Percentiles rank a stretch among this genome's conserved stretches.
Conservation (phyloP, 1,284 basidiomycete genomes). For the Cerioporus squamosus region DNA sequence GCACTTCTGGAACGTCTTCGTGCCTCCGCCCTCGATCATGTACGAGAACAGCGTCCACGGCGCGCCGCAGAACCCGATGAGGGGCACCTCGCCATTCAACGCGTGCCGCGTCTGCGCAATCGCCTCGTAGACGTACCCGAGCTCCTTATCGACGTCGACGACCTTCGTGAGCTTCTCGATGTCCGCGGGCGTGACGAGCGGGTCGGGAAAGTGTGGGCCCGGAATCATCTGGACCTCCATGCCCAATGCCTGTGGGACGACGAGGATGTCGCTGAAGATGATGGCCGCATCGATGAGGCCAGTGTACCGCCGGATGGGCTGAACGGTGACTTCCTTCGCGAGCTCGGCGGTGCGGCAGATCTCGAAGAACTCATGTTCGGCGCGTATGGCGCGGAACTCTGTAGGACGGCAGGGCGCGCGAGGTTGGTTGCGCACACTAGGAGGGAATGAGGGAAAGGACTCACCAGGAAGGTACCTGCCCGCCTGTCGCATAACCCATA, state of each 20-base stretch:
- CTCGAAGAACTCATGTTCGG: slow-evolving; percentile 90
- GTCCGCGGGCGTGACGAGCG: slow-evolving; percentile 80
- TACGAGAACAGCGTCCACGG: slow-evolving; percentile 98
- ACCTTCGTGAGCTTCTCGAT: slow-evolving; percentile 59
- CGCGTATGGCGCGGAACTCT: slow-evolving; percentile 89
- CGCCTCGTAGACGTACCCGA: slow-evolving; percentile 91
- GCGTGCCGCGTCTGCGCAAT: slow-evolving; percentile 82
- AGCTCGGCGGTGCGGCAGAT: slow-evolving; percentile 88
- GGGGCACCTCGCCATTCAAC: slow-evolving; percentile 84
- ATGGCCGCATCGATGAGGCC: slow-evolving; percentile 91
- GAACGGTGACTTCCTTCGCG: slow-evolving; percentile 86
- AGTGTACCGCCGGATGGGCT: slow-evolving; percentile 87
- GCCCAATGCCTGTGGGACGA: slow-evolving; percentile 94
- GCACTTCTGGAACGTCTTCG: slow-evolving; percentile 85
- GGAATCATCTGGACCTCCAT: slow-evolving; percentile 95
- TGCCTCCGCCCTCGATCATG: slow-evolving; percentile 95
- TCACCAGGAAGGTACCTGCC: slow-evolving; percentile 93
- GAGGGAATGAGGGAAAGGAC: slow-evolving; percentile 25
- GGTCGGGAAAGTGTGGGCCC: slow-evolving; percentile 85
- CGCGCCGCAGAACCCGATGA: slow-evolving; percentile 95
- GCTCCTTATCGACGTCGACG: slow-evolving; percentile 81
- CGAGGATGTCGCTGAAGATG: slow-evolving; percentile 97
- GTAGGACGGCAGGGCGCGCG: slow-evolving; percentile 6
- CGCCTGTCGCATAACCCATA: slow-evolving; percentile 99
- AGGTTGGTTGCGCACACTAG: too few relatives aligned